Percentiles rank a stretch among this genome's conserved stretches.
Conservation (phyloP, 768 basidiomycete genomes). For the Auricularia sp. region DNA sequence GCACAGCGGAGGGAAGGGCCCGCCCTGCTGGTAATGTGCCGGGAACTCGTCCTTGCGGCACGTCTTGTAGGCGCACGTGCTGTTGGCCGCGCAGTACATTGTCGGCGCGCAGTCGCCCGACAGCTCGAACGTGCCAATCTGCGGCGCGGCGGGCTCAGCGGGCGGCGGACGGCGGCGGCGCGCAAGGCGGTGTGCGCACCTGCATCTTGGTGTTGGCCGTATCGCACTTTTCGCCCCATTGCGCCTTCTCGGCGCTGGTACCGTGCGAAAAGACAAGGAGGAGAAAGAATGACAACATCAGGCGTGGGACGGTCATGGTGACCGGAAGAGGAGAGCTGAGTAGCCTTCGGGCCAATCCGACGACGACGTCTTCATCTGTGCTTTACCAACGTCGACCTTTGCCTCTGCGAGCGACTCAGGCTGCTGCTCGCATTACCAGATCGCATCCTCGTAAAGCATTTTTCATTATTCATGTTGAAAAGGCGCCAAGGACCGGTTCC, state of each 20-base stretch:
- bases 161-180: not conserved
- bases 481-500: no score
- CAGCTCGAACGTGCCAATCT: slow-evolving; percentile 71
- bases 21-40: slow-evolving; percentile 46
- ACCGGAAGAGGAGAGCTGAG: not conserved
- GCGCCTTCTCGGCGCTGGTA: not conserved
- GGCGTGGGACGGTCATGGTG: not conserved
- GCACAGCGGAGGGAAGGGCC: slow-evolving; percentile 51
- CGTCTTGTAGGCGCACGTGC: slow-evolving; percentile 48
- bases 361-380: not conserved
- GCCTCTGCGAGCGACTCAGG: no score
- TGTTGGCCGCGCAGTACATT: slow-evolving; percentile 48
- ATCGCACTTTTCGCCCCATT: not conserved
- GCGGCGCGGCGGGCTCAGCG: slow-evolving; percentile 43
- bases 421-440: no score
- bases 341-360: not conserved
- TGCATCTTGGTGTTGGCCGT: not conserved
- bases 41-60: slow-evolving; percentile 74
- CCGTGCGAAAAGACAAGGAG: not conserved
- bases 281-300: not conserved
- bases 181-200: not conserved
- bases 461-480: no score
- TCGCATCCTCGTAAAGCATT: no score
- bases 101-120: slow-evolving; percentile 64
- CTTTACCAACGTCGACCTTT: no score